These are phyloP conservation scores for Murraya paniculata DNA, from an alignment of 345 rosid species.

Conservation along the genomic window DNA sequence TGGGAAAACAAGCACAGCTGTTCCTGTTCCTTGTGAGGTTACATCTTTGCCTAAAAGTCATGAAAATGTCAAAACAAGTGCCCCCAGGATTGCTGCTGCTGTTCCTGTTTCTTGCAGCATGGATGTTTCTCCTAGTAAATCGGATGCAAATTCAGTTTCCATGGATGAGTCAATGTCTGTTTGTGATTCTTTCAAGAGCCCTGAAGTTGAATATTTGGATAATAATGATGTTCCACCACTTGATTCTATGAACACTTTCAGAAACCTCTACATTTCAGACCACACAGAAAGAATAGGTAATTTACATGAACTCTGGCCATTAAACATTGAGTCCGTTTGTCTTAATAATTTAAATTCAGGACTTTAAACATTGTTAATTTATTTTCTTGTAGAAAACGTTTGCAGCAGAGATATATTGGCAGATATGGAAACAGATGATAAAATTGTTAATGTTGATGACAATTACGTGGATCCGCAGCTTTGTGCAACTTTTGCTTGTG, in stretches of 20 bases:
- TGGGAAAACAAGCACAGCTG: conserved; percentile 33
- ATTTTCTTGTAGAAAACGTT: conserved; percentile 40
- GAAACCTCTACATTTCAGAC: conserved; percentile 72
- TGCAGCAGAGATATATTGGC: conserved; percentile 56
- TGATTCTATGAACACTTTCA: conserved; percentile 67
- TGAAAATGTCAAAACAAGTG: conserved; percentile 11
- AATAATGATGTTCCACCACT: conserved; percentile 39
- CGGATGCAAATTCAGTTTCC: conserved; percentile 57
- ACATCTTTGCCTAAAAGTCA: conserved; percentile 29
- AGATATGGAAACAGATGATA: conserved; percentile 47
- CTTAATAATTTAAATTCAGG: not conserved
- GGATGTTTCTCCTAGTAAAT: conserved; percentile 56
- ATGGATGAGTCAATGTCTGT: conserved; percentile 79
- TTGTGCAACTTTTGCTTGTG: conserved; percentile 64
- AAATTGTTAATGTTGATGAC: conserved; percentile 52
- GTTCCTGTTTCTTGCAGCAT: conserved; percentile 29
- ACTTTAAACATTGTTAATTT: not conserved
- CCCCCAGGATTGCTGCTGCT: conserved; percentile 10
- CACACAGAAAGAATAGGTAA: conserved; percentile 43
- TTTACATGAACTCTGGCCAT: not conserved
- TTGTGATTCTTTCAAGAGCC: conserved; percentile 81
- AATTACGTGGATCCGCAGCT: conserved; percentile 71
- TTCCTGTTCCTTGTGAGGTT: conserved; percentile 32
- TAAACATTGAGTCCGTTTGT: not conserved
- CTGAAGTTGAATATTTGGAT: conserved; percentile 78